These are phyloP conservation scores for Talinum fruticosum DNA, from an alignment of 148 eudicot genomes.

Conservation along the genomic window DNA sequence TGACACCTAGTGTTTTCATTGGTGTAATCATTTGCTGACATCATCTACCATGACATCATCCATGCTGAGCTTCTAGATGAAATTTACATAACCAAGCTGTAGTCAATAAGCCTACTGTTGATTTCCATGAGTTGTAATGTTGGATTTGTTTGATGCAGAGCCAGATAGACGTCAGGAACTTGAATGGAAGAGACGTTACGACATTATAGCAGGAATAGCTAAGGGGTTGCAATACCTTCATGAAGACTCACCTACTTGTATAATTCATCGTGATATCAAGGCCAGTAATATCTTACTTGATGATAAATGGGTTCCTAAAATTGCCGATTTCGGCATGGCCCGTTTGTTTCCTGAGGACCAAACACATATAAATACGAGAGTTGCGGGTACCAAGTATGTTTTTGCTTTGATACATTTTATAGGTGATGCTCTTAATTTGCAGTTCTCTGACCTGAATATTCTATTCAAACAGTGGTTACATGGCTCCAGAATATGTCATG, in stretches of 20 bases:
- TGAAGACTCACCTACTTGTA: constrained; percentile 60
- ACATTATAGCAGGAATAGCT: constrained; percentile 61
- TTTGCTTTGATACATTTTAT: background rate
- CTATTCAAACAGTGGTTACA: constrained; percentile 64
- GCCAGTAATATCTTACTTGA: constrained; percentile 83
- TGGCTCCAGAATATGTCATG: constrained; percentile 90
- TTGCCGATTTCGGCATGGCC: constrained; percentile 97
- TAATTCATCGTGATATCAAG: constrained; percentile 88
- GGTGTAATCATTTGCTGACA: background rate
- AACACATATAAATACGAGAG: constrained; percentile 83
- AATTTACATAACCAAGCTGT: background rate
- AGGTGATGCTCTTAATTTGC: background rate
- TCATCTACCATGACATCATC: background rate
- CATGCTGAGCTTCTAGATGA: background rate
- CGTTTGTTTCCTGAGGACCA: constrained; percentile 75
- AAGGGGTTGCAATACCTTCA: constrained; percentile 81
- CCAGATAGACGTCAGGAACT: constrained; percentile 41
- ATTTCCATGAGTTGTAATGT: background rate
- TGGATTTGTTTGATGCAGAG: constrained; percentile 32
- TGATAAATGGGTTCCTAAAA: constrained; percentile 82
- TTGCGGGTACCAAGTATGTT: constrained; percentile 91
- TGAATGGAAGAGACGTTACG: constrained; percentile 72
- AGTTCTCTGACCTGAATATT: constrained; percentile 10
- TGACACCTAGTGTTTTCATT: background rate
- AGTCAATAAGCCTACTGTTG: background rate